These are phyloP conservation scores for Phytophthora agathidicida DNA, from an alignment of 352 stramenopile species.

Conservation along the genomic window DNA sequence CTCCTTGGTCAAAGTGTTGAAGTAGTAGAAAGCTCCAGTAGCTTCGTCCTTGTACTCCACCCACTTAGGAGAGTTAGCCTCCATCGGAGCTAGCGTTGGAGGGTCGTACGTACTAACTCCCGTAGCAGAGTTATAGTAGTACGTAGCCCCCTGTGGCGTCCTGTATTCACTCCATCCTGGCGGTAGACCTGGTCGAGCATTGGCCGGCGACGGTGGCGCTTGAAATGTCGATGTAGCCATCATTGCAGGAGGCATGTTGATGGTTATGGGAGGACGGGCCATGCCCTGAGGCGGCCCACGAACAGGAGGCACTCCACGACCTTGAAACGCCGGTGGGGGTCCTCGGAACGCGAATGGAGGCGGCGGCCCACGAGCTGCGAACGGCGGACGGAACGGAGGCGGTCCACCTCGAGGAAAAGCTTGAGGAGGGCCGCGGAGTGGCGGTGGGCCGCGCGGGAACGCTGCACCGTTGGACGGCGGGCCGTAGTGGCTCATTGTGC, in stretches of 20 bases:
- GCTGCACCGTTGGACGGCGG: conserved; percentile 26
- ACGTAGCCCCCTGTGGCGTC: conserved; percentile 56
- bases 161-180: conserved; percentile 67
- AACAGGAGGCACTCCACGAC: conserved; percentile 4
- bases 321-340: conserved; percentile 25
- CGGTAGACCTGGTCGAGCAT: conserved; percentile 29
- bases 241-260: conserved; percentile 27
- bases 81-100: conserved; percentile 12
- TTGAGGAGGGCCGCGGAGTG: conserved; percentile 28
- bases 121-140: conserved; percentile 67
- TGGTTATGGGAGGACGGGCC: conserved; percentile 21
- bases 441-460: conserved; percentile 28
- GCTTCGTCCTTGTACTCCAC: conserved; percentile 81
- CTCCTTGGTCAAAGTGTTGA: conserved; percentile 72
- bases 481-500: conserved; percentile 45
- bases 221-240: conserved; percentile 16
- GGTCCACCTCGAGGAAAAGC: conserved; percentile 24
- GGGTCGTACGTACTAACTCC: conserved; percentile 71
- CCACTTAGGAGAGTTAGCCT: conserved; percentile 41
- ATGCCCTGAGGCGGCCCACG: conserved; percentile 27
- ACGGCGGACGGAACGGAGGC: conserved; percentile 35
- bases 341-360: conserved; percentile 32
- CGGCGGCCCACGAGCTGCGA: conserved; percentile 23
- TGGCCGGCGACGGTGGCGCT: conserved; percentile 22
- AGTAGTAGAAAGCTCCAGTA: conserved; percentile 80